Evolutionary conservation across 371 early-diverging fungal genomes (phyloP), one percentile per base, ranked within the genome.

Genomic region (Nematocida ausubeli): DNA sequence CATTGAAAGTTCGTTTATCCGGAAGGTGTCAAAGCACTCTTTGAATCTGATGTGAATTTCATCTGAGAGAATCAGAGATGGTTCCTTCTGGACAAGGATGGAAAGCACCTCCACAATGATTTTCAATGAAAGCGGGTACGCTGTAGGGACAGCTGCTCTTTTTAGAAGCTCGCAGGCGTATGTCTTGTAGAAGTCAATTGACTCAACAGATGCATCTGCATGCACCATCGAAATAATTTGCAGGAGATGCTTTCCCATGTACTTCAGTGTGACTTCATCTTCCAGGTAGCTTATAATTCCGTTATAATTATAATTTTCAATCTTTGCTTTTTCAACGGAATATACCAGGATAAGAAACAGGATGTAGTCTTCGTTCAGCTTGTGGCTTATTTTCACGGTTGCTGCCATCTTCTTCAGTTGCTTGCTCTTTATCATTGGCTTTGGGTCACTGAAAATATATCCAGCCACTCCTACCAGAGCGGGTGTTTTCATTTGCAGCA

Each of bases 231-330:
- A 30, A 24, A 82, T 64, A 19, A 82, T 67, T 24, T 57, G 26
- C 14, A 54, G 52, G 9, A 82, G 47, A 39, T 80, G 71, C 44
- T 72, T 51, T 2, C 78, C 70, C 60, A 79, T 35, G 63, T 70
- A 78, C 70, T 79, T 71, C 24, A 83, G 65, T n/a, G 80, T 82
- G n/a, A 73, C 70, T 40, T 82, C 82, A 54, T 83, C 82, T 49
- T 79, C 62, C 39, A 83, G 66, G 39, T 83, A 83, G 32, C 71
- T 72, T 24, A 83, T 32, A 40, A 83, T 69, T 12, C 83, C 83
- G 26, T 79, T 80, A 57, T 64, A 83, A 56, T 83, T 82, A 58
- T 80, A 83, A 63, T 83, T 83, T 32, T 80, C 54, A 4, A 83
- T 35, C 66, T 83, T 83, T 22, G 64, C 68, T 32, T 40, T 51